Evolutionary conservation across 148 eudicot species (phyloP).

Genomic region (Pharnaceum exiguum): DNA sequence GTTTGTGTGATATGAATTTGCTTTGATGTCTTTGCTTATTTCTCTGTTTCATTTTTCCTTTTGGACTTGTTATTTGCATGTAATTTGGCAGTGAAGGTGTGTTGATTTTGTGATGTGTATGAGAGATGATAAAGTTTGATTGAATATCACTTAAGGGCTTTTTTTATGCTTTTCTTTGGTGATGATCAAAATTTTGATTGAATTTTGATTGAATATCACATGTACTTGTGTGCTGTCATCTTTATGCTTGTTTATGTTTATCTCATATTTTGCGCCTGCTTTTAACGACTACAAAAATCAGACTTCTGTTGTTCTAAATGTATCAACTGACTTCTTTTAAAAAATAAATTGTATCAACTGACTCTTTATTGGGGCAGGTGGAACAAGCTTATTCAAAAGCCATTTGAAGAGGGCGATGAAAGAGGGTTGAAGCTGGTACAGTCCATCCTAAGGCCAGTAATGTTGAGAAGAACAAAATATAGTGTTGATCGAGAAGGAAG

Average conservation of each 20-base stretch:
- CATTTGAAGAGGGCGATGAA: slow-evolving; percentile 97
- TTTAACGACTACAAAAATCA: too few relatives aligned
- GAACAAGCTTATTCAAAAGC: slow-evolving; percentile 93
- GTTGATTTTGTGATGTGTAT: neutral
- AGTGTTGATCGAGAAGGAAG: slow-evolving; percentile 87
- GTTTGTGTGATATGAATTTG: neutral
- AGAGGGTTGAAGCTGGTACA: slow-evolving; percentile 88
- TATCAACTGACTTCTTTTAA: neutral
- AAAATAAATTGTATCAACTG: neutral
- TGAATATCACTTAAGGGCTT: too few relatives aligned
- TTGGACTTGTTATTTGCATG: neutral
- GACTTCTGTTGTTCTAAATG: too few relatives aligned
- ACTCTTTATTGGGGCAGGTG: slow-evolving; percentile 45
- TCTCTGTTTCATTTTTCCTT: neutral
- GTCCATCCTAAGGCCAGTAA: slow-evolving; percentile 78
- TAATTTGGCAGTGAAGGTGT: neutral
- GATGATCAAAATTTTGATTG: too few relatives aligned
- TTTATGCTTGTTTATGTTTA: too few relatives aligned
- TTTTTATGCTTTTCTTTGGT: too few relatives aligned
- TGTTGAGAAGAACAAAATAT: slow-evolving; percentile 88
- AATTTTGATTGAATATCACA: too few relatives aligned
- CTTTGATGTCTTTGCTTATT: neutral
- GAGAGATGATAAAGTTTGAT: neutral
- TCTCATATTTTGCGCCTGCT: too few relatives aligned
- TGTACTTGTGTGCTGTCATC: too few relatives aligned